These are phyloP conservation scores for Solidago caesia DNA, from an alignment of 129 eudicot species.

Conservation along the genomic window DNA sequence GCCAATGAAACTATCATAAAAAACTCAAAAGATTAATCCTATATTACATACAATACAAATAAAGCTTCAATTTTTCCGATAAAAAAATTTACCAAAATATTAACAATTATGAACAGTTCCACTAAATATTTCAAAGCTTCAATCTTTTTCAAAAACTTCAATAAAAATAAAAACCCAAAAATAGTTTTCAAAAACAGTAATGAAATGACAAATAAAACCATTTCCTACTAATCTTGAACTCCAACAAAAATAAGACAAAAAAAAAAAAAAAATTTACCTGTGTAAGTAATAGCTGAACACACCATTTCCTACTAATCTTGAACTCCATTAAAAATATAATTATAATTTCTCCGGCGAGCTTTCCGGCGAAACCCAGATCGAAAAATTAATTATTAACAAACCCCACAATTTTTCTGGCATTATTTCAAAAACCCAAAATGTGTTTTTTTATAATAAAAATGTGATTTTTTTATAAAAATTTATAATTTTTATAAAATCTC, in stretches of 20 bases:
- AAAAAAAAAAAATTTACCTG: slow-evolving; percentile 39
- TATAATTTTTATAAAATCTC: not conserved
- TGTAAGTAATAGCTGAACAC: slow-evolving; percentile 45
- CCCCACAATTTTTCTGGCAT: slow-evolving; percentile 48
- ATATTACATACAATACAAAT: slow-evolving; percentile 8
- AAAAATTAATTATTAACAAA: slow-evolving; percentile 32
- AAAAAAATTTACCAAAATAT: not conserved
- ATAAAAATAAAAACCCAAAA: slow-evolving; percentile 19
- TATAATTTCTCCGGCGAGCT: slow-evolving; percentile 32
- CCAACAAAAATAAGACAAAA: not conserved
- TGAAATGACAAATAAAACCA: slow-evolving; percentile 19
- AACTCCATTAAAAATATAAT: slow-evolving; percentile 64
- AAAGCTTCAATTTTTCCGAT: slow-evolving; percentile 17
- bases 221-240: too few relatives aligned
- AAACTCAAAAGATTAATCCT: not conserved
- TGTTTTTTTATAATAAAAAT: slow-evolving; percentile 11
- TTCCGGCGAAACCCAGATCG: slow-evolving; percentile 49
- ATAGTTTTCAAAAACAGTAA: slow-evolving; percentile 2
- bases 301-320: slow-evolving; percentile 39
- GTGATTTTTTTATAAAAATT: too few relatives aligned
- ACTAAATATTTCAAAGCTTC: slow-evolving; percentile 13
- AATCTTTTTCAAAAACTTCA: not conserved
- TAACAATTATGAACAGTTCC: slow-evolving; percentile 2
- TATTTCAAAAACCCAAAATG: slow-evolving; percentile 24
- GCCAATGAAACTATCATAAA: not conserved